Percentiles rank a stretch among this genome's conserved stretches.
phyloP scores from a whole-genome alignment of 805 yeast genomes.

The Pichia rugopelliculosa region DNA sequence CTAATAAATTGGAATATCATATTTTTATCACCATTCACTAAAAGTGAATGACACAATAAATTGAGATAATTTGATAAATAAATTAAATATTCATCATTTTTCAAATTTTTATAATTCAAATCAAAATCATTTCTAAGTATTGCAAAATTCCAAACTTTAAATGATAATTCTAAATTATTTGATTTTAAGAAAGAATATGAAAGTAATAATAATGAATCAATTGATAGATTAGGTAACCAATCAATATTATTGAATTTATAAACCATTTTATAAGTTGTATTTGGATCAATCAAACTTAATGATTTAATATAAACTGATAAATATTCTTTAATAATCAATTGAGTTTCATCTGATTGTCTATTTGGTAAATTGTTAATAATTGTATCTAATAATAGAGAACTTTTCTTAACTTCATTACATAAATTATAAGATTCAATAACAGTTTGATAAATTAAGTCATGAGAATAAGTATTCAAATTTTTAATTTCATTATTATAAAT shows the following conservation, averaged over 20 bases:
- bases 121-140: slow-evolving; percentile 29
- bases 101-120: slow-evolving; percentile 10
- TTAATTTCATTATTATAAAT: slow-evolving; percentile 23
- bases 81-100: slow-evolving; percentile 9
- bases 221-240: slow-evolving; percentile 30
- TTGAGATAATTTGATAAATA: slow-evolving; percentile 17
- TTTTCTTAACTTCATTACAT: slow-evolving; percentile 41
- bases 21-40: slow-evolving; percentile 19
- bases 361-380: slow-evolving; percentile 30
- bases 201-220: slow-evolving; percentile 21
- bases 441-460: slow-evolving; percentile 43
- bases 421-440: slow-evolving; percentile 46
- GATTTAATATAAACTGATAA: slow-evolving; percentile 25
- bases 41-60: slow-evolving; percentile 16
- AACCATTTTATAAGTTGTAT: slow-evolving; percentile 20
- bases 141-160: slow-evolving; percentile 26
- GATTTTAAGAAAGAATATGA: slow-evolving; percentile 19
- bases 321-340: slow-evolving; percentile 14
- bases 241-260: slow-evolving; percentile 23
- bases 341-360: slow-evolving; percentile 8
- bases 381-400: slow-evolving; percentile 51
- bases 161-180: slow-evolving; percentile 19
- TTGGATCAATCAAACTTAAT: slow-evolving; percentile 21
- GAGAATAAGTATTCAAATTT: slow-evolving; percentile 20
- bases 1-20: slow-evolving; percentile 23